Evolutionary conservation across 164 flowering plant species (phyloP).

Genomic region (Tetracentron sinense): DNA sequence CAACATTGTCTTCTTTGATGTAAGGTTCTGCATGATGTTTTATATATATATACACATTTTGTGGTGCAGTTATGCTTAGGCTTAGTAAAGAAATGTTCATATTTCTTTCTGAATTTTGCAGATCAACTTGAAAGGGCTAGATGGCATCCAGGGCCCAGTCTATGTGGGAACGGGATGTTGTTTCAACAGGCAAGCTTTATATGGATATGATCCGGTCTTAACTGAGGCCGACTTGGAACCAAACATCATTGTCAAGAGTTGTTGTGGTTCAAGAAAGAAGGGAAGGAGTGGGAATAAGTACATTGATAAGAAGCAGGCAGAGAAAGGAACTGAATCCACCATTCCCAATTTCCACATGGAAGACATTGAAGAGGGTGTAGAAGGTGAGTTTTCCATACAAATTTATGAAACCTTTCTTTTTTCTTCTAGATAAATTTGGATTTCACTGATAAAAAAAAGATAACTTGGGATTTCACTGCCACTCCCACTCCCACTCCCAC

Average conservation of each 20-base stretch:
- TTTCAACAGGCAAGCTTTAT: slow-evolving; percentile 87
- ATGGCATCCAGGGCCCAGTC: slow-evolving; percentile 97
- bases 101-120: slow-evolving; percentile 21
- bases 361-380: slow-evolving; percentile 90
- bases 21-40: slow-evolving; percentile 45
- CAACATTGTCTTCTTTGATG: slow-evolving; percentile 95
- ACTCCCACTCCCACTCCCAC: too few species aligned
- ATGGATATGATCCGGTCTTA: slow-evolving; percentile 97
- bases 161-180: slow-evolving; percentile 98
- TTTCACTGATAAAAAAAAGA: too few species aligned
- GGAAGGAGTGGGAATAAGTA: slow-evolving; percentile 59
- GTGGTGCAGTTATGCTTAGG: not conserved
- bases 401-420: too few species aligned
- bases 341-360: slow-evolving; percentile 76
- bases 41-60: too few species aligned
- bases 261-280: slow-evolving; percentile 67
- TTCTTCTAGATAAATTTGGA: too few species aligned
- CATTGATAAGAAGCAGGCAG: too few species aligned
- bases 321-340: slow-evolving; percentile 60
- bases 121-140: slow-evolving; percentile 94
- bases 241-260: slow-evolving; percentile 55
- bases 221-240: slow-evolving; percentile 56
- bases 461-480: too few species aligned
- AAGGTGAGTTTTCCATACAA: slow-evolving; percentile 50
- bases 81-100: not conserved